These are phyloP conservation scores for Saccharomycopsis fermentans DNA, from an alignment of 805 yeast genomes.

Conservation along the genomic window DNA sequence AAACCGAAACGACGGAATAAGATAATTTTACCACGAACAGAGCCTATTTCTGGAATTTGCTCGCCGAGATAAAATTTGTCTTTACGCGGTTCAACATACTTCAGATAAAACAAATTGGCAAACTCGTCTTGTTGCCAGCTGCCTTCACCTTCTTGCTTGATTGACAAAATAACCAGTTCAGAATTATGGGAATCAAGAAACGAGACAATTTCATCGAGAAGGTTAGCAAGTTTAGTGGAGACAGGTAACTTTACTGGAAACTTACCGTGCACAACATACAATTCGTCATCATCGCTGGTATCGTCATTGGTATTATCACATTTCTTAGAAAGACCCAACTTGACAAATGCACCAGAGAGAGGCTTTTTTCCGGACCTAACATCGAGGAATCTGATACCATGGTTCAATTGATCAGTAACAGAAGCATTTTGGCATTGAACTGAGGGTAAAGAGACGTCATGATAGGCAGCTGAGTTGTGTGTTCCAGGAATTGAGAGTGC, in stretches of 20 bases:
- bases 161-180: slow-evolving; percentile 56
- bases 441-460: slow-evolving; percentile 53
- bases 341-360: slow-evolving; percentile 25
- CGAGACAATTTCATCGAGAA: slow-evolving; percentile 46
- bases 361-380: slow-evolving; percentile 53
- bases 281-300: slow-evolving; percentile 35
- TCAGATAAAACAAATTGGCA: slow-evolving; percentile 48
- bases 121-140: slow-evolving; percentile 65
- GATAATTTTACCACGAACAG: slow-evolving; percentile 55
- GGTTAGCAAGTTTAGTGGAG: slow-evolving; percentile 41
- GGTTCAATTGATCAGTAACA: slow-evolving; percentile 48
- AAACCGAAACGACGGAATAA: slow-evolving; percentile 68
- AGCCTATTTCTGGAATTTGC: slow-evolving; percentile 47
- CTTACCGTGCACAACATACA: slow-evolving; percentile 64
- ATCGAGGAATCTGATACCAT: slow-evolving; percentile 72
- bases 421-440: slow-evolving; percentile 66
- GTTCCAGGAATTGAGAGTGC: slow-evolving; percentile 69
- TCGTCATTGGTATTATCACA: slow-evolving; percentile 9
- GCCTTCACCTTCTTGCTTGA: slow-evolving; percentile 67
- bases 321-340: not conserved
- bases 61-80: slow-evolving; percentile 52
- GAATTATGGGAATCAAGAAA: slow-evolving; percentile 43
- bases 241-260: slow-evolving; percentile 60
- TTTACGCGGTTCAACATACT: slow-evolving; percentile 38
- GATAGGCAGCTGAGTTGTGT: slow-evolving; percentile 72